Evolutionary conservation across 2,329 filamentous ascomycete genomes (phyloP).

Genomic region (Fusarium nisikadoi): DNA sequence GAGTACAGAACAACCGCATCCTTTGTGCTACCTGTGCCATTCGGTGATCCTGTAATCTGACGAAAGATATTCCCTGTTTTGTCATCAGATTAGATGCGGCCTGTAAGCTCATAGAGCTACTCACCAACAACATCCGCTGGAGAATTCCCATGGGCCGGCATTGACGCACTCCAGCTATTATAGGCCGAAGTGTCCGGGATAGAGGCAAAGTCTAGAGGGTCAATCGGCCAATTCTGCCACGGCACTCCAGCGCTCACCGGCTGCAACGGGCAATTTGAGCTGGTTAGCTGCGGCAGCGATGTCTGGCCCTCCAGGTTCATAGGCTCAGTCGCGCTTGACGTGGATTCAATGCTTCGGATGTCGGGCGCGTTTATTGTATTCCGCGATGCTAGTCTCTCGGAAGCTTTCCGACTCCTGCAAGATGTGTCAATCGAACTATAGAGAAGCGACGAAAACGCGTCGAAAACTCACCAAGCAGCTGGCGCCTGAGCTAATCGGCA

Average conservation of each 20-base stretch:
- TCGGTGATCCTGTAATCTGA: neutral
- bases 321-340: neutral
- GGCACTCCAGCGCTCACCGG: neutral
- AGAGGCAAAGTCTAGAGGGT: neutral
- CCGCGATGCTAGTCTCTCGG: neutral
- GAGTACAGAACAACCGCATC: neutral
- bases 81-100: too few relatives aligned
- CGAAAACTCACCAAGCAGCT: neutral
- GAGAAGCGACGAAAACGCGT: too few relatives aligned
- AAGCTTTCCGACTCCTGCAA: neutral
- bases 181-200: neutral
- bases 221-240: neutral
- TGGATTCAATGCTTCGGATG: neutral
- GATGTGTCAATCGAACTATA: neutral
- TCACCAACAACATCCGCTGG: neutral
- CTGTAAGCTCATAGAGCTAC: neutral
- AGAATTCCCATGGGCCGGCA: too few relatives aligned
- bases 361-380: neutral
- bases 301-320: neutral
- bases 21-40: neutral
- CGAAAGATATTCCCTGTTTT: neutral
- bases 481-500: neutral
- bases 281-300: neutral
- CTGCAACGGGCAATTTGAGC: neutral
- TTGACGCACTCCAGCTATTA: neutral